Evolutionary conservation across 148 eudicot genomes (phyloP), one percentile per base, ranked within the genome.

Genomic region (Cornus florida): DNA sequence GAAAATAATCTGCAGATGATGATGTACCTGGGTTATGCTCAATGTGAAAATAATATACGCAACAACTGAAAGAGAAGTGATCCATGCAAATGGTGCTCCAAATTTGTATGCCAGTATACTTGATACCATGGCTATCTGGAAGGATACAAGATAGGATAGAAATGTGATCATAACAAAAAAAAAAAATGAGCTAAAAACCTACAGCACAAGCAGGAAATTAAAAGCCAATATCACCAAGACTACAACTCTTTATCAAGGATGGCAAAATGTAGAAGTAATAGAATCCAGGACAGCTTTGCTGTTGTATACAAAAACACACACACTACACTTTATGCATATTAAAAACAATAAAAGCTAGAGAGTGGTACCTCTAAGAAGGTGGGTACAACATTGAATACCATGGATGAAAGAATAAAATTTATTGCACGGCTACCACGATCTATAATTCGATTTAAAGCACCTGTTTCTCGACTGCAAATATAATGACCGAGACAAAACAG

Each of bases 371-470:
- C 98, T 79, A 95, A 75, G 50, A 95, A 68, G 68, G 97, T 95
- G 60, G 98, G 98, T 48, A 93, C 91, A 71, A 95, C 85, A 86
- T 95, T 95, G 82, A 95, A 93, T 77, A 95, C 94, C 97, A 92
- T 95, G 76, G 98, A 82, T 33, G 97, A 89, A 73, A 95, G 97
- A 77, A 95, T 87, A 82, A 93, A 95, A 83, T 93, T 93, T 81
- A 95, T 95, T 77, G 97, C 98, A 79, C 98, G 97, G 90, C 98
- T 95, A 85, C 98, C 98, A 84, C 98, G 98, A 82, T 95, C 98
- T 78, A 95, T 93, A 71, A 88, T 91, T 69, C 98, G 94, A 86
- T 86, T 93, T 17, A 95, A 87, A 83, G 82, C 98, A 76, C 98
- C 98, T 74, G 98, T 95, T 87, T 95, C 98, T 78, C 98, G 98